Base-by-base conservation (phyloP, 2,329 filamentous ascomycete genomes). In the Capronia coronata region DNA sequence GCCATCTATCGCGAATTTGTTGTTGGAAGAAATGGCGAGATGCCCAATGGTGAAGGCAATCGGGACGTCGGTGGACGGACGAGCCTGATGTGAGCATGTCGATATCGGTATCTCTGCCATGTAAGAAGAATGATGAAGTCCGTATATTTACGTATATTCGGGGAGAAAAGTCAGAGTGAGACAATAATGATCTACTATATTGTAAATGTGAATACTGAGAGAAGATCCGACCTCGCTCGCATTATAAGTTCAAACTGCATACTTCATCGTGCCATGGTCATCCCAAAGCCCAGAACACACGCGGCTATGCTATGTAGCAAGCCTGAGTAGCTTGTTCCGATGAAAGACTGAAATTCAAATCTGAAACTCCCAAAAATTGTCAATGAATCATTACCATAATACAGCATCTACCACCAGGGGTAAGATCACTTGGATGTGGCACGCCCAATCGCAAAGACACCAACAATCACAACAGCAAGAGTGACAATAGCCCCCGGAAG, bases 1-100 rank as follows among this genome's bases (percentile, higher is more conserved):
- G 79, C 79, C 34, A 96, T 98, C 54, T 98, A 98, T 65, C 75
- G 77, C 13, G 93, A 98, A 70, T 98, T 98, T 73, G 83, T 96
- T 0, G 86, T 87, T 2, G 90, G 89, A 0, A 77, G 93, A 59
- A 95, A 90, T 67, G 93, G 93, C 6, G 90, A 97, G 72, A 89
- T 98, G 87, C 87, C 83, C 52, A 91, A 86, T 67, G 93, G 93
- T 1, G 87, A 97, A 68, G 89, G 86, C 0, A 86, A 85, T 49
- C 94, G 83, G 67, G 93, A 97, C 69, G 82, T 98, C 69, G 93
- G 93, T 6, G 93, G 90, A 11, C 76, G 93, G 64, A 91, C 85
- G 61, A 97, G 89, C 69, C 74, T 98, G 68, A 97, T 97, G 93
- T 96, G 16, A 11, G 9, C 10, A 23, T 41, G 21, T 23, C 8